Conservation (phyloP, 805 yeast species). For the Deakozyma indianensis region DNA sequence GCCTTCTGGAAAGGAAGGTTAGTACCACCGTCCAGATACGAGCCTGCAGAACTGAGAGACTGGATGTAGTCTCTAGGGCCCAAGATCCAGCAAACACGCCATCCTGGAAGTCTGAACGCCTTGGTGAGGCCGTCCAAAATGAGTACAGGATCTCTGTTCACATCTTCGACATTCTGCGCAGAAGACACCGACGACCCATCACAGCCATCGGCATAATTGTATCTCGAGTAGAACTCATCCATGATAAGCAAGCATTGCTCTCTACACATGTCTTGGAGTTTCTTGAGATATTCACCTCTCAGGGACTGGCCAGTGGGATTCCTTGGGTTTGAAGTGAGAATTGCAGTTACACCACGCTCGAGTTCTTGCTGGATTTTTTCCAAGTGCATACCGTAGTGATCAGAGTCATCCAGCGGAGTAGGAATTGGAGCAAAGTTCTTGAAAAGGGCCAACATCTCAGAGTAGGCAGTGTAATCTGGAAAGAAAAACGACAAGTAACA, state of each 20-base stretch:
- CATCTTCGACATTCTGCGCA: constrained; percentile 38
- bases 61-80: constrained; percentile 47
- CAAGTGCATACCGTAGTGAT: constrained; percentile 41
- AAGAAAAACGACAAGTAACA: constrained; percentile 45
- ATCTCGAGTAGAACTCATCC: constrained; percentile 51
- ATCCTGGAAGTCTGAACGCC: constrained; percentile 48
- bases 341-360: constrained; percentile 42
- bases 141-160: constrained; percentile 42
- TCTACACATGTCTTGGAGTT: constrained; percentile 39
- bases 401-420: constrained; percentile 43
- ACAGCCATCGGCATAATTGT: constrained; percentile 38
- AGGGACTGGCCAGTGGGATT: constrained; percentile 47
- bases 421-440: constrained; percentile 52
- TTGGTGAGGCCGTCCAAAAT: constrained; percentile 47
- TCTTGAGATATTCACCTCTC: constrained; percentile 30
- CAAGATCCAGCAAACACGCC: constrained; percentile 50
- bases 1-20: constrained; percentile 50
- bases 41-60: constrained; percentile 44
- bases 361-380: constrained; percentile 37
- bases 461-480: constrained; percentile 53
- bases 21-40: constrained; percentile 46
- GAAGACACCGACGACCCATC: constrained; percentile 37
- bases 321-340: constrained; percentile 46
- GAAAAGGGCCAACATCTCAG: constrained; percentile 48
- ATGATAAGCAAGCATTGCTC: constrained; percentile 38